Conservation (phyloP, 495 filamentous ascomycete genomes). For the Trichoderma parareesei region DNA sequence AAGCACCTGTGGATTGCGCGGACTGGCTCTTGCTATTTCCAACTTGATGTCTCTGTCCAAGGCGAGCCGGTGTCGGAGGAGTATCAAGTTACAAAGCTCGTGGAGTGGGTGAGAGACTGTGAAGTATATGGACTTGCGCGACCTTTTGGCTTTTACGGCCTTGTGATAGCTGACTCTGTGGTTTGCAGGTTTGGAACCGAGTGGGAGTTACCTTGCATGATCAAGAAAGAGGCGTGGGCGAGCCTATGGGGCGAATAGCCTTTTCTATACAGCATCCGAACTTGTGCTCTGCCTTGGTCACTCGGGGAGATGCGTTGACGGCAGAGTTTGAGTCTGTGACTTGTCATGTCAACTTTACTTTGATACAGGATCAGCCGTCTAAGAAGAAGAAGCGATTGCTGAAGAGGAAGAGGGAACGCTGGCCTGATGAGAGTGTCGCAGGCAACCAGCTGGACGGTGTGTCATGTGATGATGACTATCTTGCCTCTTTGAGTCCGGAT, state of each 20-base stretch:
- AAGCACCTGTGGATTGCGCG: conserved; percentile 11
- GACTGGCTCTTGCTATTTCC: not conserved
- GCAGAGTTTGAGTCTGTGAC: conserved; percentile 1
- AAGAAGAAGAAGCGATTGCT: not conserved
- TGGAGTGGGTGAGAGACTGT: not conserved
- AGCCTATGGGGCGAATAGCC: not conserved
- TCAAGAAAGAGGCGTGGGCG: not conserved
- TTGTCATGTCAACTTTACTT: not conserved
- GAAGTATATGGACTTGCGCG: not conserved
- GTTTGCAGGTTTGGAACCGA: not conserved
- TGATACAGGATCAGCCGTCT: not conserved
- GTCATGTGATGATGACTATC: not conserved
- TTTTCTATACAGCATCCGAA: conserved; percentile 9
- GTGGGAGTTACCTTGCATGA: not conserved
- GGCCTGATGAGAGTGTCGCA: not conserved
- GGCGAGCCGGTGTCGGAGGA: not conserved
- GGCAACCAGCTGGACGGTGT: not conserved
- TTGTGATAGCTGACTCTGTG: not conserved
- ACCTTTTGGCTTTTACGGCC: not conserved
- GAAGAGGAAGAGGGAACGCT: not conserved
- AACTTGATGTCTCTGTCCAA: not conserved
- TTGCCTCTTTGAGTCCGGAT: not conserved
- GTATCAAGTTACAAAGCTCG: not conserved
- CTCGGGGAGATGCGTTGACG: not conserved
- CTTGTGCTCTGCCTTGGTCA: not conserved